Conservation (phyloP, 768 basidiomycete species). For the Calocybe cyanea region DNA sequence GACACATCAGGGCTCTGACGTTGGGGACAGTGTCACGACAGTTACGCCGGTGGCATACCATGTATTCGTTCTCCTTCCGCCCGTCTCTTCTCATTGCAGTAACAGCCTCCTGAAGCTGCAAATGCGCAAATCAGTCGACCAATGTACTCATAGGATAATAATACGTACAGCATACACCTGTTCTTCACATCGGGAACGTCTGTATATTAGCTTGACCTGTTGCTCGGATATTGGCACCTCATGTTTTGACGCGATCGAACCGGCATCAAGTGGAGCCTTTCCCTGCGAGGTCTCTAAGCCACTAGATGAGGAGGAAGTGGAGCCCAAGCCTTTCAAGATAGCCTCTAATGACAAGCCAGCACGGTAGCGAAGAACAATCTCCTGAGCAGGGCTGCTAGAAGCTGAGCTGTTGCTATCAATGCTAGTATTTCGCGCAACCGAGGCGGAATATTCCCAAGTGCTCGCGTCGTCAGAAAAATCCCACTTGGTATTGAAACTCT, state of each 20-base stretch:
- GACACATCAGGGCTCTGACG: conserved; percentile 44
- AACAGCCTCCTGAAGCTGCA: conserved; percentile 35
- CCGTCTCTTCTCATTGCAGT: conserved; percentile 23
- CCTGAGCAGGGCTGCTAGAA: conserved; percentile 35
- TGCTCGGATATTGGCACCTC: conserved; percentile 14
- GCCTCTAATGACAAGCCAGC: conserved; percentile 26
- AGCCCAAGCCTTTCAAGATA: conserved; percentile 14
- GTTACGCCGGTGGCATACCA: conserved; percentile 42
- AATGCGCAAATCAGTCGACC: not conserved
- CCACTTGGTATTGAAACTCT: conserved; percentile 19
- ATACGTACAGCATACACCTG: conserved; percentile 37
- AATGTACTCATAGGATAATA: too few relatives aligned
- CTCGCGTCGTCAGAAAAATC: conserved; percentile 25
- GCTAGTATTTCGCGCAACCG: conserved; percentile 23
- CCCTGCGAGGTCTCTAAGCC: conserved; percentile 11
- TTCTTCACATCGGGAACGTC: conserved; percentile 31
- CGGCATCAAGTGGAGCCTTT: conserved; percentile 10
- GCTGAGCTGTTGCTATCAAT: conserved; percentile 20
- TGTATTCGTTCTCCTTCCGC: conserved; percentile 23
- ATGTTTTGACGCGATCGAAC: conserved; percentile 9
- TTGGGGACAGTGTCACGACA: conserved; percentile 41
- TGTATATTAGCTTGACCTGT: conserved; percentile 27
- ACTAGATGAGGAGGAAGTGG: conserved; percentile 7
- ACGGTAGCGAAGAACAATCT: conserved; percentile 34
- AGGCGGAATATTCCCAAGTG: conserved; percentile 33